phyloP scores from a whole-genome alignment of 2,329 filamentous ascomycete genomes.

The Fusarium illudens region DNA sequence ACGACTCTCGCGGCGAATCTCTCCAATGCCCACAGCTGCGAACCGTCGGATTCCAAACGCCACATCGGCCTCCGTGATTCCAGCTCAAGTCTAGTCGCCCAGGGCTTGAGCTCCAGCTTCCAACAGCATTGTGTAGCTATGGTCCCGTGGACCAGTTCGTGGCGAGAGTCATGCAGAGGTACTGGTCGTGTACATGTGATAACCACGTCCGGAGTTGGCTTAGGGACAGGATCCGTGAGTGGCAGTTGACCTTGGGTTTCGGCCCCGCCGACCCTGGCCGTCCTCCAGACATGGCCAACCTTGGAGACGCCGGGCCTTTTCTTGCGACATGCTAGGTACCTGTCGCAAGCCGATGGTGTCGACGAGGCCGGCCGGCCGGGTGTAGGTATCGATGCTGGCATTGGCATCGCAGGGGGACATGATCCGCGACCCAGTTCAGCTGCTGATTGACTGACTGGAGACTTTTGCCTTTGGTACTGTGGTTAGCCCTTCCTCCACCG shows the following conservation, averaged over 20 bases:
- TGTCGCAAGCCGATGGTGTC: conserved; percentile 18
- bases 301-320: conserved; percentile 29
- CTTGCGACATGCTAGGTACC: conserved; percentile 21
- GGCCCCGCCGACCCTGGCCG: conserved; percentile 40
- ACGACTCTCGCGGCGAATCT: conserved; percentile 29
- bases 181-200: conserved; percentile 41
- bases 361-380: conserved; percentile 8
- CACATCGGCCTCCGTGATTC: conserved; percentile 33
- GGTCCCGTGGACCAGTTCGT: conserved; percentile 36
- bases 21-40: conserved; percentile 29
- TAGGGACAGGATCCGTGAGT: conserved; percentile 39
- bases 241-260: conserved; percentile 44
- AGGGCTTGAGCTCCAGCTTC: conserved; percentile 34
- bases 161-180: conserved; percentile 41
- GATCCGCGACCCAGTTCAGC: background rate
- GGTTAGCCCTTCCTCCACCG: conserved; percentile 1
- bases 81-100: conserved; percentile 25
- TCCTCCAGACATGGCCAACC: conserved; percentile 30
- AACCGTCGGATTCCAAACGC: conserved; percentile 35
- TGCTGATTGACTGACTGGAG: background rate
- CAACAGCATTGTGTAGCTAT: conserved; percentile 21
- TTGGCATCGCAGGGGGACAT: background rate
- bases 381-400: background rate
- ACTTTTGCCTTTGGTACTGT: background rate
- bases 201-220: conserved; percentile 42